phyloP scores from a whole-genome alignment of 164 flowering plant genomes.

The Stephania japonica region DNA sequence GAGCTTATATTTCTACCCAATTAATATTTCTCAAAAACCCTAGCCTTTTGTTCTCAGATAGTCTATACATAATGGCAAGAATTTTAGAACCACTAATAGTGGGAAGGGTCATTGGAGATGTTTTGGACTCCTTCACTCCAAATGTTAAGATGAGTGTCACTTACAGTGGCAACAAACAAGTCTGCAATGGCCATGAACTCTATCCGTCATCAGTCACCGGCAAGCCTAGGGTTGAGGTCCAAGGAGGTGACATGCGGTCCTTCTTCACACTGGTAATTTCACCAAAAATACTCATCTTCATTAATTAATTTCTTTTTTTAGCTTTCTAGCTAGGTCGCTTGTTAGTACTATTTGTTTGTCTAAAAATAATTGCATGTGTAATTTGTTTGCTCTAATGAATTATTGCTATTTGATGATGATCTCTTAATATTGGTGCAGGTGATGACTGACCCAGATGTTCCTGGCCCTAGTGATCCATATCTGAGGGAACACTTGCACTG shows the following conservation, averaged over 20 bases:
- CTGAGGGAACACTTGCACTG: constrained; percentile 85
- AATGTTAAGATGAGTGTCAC: constrained; percentile 39
- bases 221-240: constrained; percentile 54
- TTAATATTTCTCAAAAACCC: background rate
- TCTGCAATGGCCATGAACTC: constrained; percentile 57
- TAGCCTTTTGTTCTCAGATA: background rate
- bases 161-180: constrained; percentile 41
- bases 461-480: constrained; percentile 89
- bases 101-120: constrained; percentile 57
- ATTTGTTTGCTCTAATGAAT: background rate
- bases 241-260: constrained; percentile 53
- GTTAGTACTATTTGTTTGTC: background rate
- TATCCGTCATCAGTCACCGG: constrained; percentile 40
- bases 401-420: background rate
- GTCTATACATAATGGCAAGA: constrained; percentile 26
- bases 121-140: constrained; percentile 39
- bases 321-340: background rate
- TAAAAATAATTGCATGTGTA: background rate
- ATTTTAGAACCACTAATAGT: constrained; percentile 41
- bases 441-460: constrained; percentile 94
- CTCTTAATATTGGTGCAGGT: constrained; percentile 33
- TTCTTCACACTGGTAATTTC: constrained; percentile 58
- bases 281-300: background rate
- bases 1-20: background rate
- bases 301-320: background rate